Base-by-base conservation (phyloP, 768 basidiomycete species). In the Leccinum sublutescens region DNA sequence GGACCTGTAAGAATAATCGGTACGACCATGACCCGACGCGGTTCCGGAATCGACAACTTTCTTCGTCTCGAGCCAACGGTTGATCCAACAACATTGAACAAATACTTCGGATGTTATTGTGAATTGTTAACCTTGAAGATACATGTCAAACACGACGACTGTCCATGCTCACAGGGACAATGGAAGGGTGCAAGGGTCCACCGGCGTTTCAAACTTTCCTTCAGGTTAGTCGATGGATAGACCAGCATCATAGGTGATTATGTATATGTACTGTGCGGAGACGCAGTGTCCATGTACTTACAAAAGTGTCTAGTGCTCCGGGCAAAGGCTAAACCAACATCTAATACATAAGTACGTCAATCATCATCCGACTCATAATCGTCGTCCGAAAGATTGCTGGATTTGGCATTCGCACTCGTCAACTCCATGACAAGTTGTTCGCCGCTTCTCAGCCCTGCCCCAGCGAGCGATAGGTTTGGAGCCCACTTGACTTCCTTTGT, bases 351-450 rank as follows among this genome's bases (percentile, higher is more conserved):
- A 49, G 31, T 14, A 25, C 5, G 14, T 52, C 57, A 73, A 43
- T 81, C 80, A 53, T 71, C 71, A 38, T 88, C 87, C 21, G 83
- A 84, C 56, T 79, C 74, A 61, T 85, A 85, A 29, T 80, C 85
- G 50, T 86, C 85, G 47, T 80, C 81, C 4, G 79, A 81, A 48
- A 62, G 72, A 19, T 68, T 73, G 14, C 63, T 71, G 15, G 61
- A 62, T 5, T 51, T 54, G 10, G 52, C 56, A 12, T 27, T 51
- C 29, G 51, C 52, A 15, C 65, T 60, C 7, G 77, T 58, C 60
- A 80, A 62, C 67, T 89, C 85, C 50, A 89, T 81, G 4, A 88
- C 84, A 21, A 92, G 75, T 63, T 88, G 87, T 33, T 87, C 87
- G 4, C 79, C 79, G 17, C 82, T 84, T 61, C 76, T 80, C 52